These are phyloP conservation scores for Botrytis hyacinthi DNA, from an alignment of 2,329 filamentous ascomycete species.

Conservation along the genomic window DNA sequence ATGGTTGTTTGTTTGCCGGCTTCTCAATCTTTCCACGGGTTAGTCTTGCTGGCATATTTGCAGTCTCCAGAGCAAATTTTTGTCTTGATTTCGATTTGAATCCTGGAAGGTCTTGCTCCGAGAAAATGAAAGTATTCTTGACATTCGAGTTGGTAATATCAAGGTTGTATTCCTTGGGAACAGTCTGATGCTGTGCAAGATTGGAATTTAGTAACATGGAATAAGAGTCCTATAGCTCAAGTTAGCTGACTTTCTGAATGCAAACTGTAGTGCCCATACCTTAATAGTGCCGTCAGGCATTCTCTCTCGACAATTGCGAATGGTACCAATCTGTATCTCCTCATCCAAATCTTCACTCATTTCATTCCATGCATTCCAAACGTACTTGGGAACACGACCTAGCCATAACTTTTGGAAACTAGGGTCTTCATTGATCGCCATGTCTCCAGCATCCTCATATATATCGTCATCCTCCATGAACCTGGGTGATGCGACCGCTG, in stretches of 20 bases:
- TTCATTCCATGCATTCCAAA: conserved; percentile 77
- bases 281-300: conserved; percentile 54
- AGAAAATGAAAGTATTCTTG: conserved; percentile 87
- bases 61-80: conserved; percentile 55
- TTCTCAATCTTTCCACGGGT: conserved; percentile 46
- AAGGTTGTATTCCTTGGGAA: conserved; percentile 88
- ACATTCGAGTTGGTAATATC: conserved; percentile 66
- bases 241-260: conserved; percentile 21
- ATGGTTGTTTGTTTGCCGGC: conserved; percentile 43
- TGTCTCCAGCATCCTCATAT: conserved; percentile 65
- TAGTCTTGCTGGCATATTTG: conserved; percentile 58
- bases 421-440: conserved; percentile 51
- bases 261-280: conserved; percentile 26
- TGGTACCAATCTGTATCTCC: conserved; percentile 76
- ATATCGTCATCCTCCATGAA: conserved; percentile 62
- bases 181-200: conserved; percentile 63
- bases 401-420: conserved; percentile 58
- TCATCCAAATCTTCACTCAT: conserved; percentile 67
- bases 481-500: conserved; percentile 43
- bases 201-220: conserved; percentile 68
- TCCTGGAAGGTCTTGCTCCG: conserved; percentile 86
- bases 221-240: conserved; percentile 43
- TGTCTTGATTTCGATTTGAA: conserved; percentile 60
- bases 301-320: conserved; percentile 48
- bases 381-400: conserved; percentile 72